These are phyloP conservation scores for Boletus rubropictus DNA, from an alignment of 768 basidiomycete genomes.

Conservation along the genomic window DNA sequence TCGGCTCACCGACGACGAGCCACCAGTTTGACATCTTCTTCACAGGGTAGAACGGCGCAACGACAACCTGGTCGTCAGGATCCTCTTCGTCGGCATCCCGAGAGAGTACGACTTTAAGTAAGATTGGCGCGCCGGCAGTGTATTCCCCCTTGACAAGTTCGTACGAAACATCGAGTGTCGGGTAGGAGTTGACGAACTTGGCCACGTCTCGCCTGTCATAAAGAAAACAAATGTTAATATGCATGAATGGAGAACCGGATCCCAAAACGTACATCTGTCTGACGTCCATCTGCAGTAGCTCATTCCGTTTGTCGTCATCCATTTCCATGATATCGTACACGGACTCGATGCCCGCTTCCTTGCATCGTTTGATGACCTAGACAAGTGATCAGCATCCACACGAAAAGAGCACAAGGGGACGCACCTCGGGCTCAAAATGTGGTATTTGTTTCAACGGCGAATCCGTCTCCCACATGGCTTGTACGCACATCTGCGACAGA, in stretches of 20 bases:
- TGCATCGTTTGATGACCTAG: conserved; percentile 80
- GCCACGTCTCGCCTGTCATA: conserved; percentile 82
- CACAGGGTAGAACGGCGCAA: conserved; percentile 90
- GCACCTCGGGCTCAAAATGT: conserved; percentile 86
- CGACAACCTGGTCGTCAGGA: conserved; percentile 69
- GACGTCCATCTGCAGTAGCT: conserved; percentile 77
- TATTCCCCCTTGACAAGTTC: conserved; percentile 85
- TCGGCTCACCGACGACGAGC: conserved; percentile 87
- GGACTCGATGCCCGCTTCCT: conserved; percentile 72
- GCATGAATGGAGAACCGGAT: not conserved
- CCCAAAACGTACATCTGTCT: conserved; percentile 67
- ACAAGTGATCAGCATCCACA: conserved; percentile 1
- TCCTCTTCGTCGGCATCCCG: conserved; percentile 78
- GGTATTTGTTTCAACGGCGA: conserved; percentile 94
- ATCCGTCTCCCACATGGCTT: conserved; percentile 96
- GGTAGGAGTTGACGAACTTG: conserved; percentile 93
- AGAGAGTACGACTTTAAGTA: conserved; percentile 70
- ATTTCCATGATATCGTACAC: conserved; percentile 99
- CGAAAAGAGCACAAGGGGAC: conserved; percentile 1
- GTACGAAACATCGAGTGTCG: conserved; percentile 87
- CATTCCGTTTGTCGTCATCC: conserved; percentile 85
- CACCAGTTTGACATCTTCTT: conserved; percentile 97
- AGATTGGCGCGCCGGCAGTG: conserved; percentile 79
- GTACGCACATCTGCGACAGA: conserved; percentile 96
- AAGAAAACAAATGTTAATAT: not conserved